These are phyloP conservation scores for Pseudogymnoascus sp. DNA, from an alignment of 2,329 filamentous ascomycete genomes.

Conservation along the genomic window DNA sequence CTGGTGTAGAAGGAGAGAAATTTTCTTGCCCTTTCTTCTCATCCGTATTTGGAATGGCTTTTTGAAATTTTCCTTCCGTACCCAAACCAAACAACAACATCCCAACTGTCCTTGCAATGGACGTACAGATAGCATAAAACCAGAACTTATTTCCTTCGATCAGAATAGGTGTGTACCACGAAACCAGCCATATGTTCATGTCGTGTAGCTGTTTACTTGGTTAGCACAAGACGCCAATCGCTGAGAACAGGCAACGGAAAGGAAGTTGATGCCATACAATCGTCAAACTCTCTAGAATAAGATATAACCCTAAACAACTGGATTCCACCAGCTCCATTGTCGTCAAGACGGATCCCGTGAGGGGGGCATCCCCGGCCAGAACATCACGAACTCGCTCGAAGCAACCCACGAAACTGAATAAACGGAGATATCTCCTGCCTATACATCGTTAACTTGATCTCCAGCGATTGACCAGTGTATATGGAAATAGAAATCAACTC, in stretches of 20 bases:
- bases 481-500: neutral
- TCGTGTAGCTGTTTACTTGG: conserved; percentile 8
- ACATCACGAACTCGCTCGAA: conserved; percentile 10
- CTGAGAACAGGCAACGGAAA: neutral
- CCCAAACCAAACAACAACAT: neutral
- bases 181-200: conserved; percentile 13
- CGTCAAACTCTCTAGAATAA: conserved; percentile 1
- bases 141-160: conserved; percentile 12
- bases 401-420: conserved; percentile 10
- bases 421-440: conserved; percentile 13
- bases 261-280: neutral
- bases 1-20: neutral
- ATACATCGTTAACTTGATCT: neutral
- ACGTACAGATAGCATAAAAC: conserved; percentile 11
- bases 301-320: conserved; percentile 1
- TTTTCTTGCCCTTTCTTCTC: neutral
- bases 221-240: neutral
- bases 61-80: neutral
- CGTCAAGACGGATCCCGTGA: neutral
- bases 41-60: neutral
- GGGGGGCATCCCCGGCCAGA: neutral
- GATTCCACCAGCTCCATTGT: conserved; percentile 6
- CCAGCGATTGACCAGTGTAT: neutral
- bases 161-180: conserved; percentile 11
- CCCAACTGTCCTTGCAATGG: conserved; percentile 9